phyloP scores from a whole-genome alignment of 1,284 basidiomycete genomes.

The Cerioporus squamosus region DNA sequence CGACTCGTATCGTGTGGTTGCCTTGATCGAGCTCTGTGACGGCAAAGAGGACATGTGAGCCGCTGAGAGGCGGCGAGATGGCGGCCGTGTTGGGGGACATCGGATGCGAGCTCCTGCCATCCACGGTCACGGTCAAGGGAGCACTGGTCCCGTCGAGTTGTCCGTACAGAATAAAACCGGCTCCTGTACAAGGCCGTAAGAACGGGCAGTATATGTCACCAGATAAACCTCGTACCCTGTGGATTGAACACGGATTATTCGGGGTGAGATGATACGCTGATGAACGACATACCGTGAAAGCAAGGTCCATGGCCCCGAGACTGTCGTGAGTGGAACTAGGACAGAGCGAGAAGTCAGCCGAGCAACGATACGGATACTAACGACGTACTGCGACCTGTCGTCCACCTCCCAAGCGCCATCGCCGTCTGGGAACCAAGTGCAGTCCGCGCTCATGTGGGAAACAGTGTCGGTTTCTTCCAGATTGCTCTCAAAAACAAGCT shows the following conservation, averaged over 20 bases:
- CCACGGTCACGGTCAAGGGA: constrained; percentile 17
- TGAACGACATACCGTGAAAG: constrained; percentile 21
- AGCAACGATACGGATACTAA: background rate
- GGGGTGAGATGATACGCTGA: background rate
- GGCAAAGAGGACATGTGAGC: constrained; percentile 12
- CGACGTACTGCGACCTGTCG: constrained; percentile 3
- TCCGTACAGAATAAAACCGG: constrained; percentile 23
- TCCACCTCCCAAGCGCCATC: constrained; percentile 2
- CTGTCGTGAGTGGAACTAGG: constrained; percentile 13
- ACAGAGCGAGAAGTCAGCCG: background rate
- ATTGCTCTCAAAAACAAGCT: constrained; percentile 21
- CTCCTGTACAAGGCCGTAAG: constrained; percentile 1
- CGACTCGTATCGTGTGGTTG: constrained; percentile 11
- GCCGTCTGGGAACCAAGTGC: constrained; percentile 15
- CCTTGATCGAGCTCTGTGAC: constrained; percentile 3
- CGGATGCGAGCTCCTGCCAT: constrained; percentile 5
- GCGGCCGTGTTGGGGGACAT: constrained; percentile 16
- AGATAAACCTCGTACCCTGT: background rate
- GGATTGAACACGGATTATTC: background rate
- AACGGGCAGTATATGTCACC: background rate
- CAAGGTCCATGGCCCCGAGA: constrained; percentile 16
- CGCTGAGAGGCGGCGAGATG: background rate
- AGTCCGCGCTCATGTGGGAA: constrained; percentile 5
- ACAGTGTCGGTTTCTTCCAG: background rate
- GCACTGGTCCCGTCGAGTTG: constrained; percentile 7